Base-by-base conservation (phyloP, 2,329 filamentous ascomycete genomes). In the Metarhizium robertsii region DNA sequence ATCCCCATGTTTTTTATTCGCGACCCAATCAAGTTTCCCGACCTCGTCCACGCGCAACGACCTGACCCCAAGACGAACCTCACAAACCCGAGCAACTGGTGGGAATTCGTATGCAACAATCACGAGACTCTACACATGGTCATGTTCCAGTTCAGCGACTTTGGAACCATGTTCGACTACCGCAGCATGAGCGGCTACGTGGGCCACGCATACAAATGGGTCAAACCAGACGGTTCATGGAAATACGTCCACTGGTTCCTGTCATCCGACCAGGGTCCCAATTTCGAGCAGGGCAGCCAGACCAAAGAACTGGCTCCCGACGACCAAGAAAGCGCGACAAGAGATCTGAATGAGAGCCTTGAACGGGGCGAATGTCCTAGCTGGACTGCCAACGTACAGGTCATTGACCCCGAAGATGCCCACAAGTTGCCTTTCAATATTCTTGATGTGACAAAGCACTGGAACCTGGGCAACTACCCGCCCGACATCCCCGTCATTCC, bases 361-460 rank as follows among this genome's bases (percentile, higher is more conserved):
- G 32, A 11, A 11, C 32, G 32, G 7, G 32, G 32, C 10, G 32
- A 34, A 34, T 34, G 32, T 11, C 32, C 32, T 5, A 34, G 32
- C 32, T 34, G 32, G 32, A 34, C 32, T 2, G 32, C 32, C 32
- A 34, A 11, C 32, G 32, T 34, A 11, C 32, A 34, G 32, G 32
- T 34, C 32, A 34, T 34, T 11, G 32, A 34, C 32, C 32, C 32
- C 32, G 32, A 34, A 11, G 32, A 34, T 11, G 32, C 32, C 32
- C 32, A 11, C 32, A 11, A 11, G 32, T 11, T 81, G 65, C 73
- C 73, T 46, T 84, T 78, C 74, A 85, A 84, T 67, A 73, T 87
- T 58, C 86, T 89, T 58, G 86, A 88, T 64, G 71, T 86, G 59
- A 88, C 85, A 52, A 86, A 87, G 69, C 77, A 84, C 62, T 87